These are phyloP conservation scores for Aspergillus sp. DNA, from an alignment of 2,329 filamentous ascomycete species.

Conservation along the genomic window DNA sequence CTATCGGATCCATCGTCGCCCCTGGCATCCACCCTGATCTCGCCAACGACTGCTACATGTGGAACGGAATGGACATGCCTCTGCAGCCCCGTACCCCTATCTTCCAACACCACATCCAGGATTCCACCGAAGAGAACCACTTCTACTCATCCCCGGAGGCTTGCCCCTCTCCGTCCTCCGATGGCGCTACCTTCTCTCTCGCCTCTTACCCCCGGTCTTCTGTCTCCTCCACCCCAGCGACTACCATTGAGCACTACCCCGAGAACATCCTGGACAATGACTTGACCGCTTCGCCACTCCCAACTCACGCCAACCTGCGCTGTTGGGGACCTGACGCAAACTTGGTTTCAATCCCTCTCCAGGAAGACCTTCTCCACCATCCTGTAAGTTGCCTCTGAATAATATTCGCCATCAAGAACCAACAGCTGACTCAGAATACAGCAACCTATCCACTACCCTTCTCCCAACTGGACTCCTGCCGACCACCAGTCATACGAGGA, in stretches of 20 bases:
- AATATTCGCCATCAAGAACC: background rate
- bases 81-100: conserved; percentile 24
- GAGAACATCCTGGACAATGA: conserved; percentile 28
- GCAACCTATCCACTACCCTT: conserved; percentile 31
- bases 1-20: conserved; percentile 31
- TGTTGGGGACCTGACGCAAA: no score
- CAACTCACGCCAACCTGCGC: conserved; percentile 23
- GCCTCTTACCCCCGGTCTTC: conserved; percentile 26
- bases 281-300: conserved; percentile 29
- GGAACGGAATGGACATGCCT: conserved; percentile 32
- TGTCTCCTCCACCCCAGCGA: conserved; percentile 29
- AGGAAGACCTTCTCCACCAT: conserved; percentile 9
- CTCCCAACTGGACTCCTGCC: conserved; percentile 35
- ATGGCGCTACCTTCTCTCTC: conserved; percentile 27
- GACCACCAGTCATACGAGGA: conserved; percentile 34
- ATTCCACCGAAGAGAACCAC: conserved; percentile 34
- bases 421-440: background rate
- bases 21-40: conserved; percentile 29
- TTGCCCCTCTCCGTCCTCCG: conserved; percentile 40
- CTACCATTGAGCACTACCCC: conserved; percentile 30
- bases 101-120: conserved; percentile 29
- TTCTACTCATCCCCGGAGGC: conserved; percentile 41
- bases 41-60: conserved; percentile 27
- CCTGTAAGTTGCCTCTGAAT: conserved; percentile 25
- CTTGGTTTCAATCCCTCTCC: no score